Base-by-base conservation (phyloP, 2,329 filamentous ascomycete genomes). In the Geoglossum cookeanum region DNA sequence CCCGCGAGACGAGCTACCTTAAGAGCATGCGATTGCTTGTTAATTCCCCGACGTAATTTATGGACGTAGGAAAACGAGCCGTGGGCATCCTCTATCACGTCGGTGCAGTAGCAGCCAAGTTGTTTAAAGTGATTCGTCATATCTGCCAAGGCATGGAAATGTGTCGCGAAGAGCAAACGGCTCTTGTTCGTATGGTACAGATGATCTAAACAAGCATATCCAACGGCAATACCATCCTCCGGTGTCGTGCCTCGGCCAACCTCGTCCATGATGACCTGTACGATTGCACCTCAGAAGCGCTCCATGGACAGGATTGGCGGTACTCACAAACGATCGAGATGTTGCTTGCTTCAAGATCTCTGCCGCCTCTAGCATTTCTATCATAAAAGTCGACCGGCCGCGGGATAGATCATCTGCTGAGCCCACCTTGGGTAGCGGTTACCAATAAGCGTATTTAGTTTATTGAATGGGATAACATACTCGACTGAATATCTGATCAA, bases 311-410 rank as follows among this genome's bases (percentile, higher is more conserved):
- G 45, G 45, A 29, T 32, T 39, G 17, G 15, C 8, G 17, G 33
- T 8, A 57, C 56, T 57, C 56, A 92, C 91, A 64, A 98, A 94
- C 0, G 85, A 92, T 29, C 84, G 78, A 1, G 81, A 72, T 0
- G 91, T 97, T 0, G 92, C 91, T 62, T 86, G 78, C 60, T 84
- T 86, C 56, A 98, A 76, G 56, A 98, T 98, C 30, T 85, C 78
- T 1, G 91, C 90, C 22, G 92, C 95, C 71, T 98, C 92, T 1
- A 96, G 78, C 92, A 98, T 98, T 72, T 98, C 92, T 0, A 97
- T 88, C 92, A 98, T 97, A 70, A 98, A 98, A 0, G 94, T 98
- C 56, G 88, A 95, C 69, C 97, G 90, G 71, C 95, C 86, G 55
- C 82, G 80, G 72, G 86, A 96, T n/a, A 98, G 75, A 67, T 95